These are phyloP conservation scores for Candolleomyces aberdarensis DNA, from an alignment of 768 basidiomycete genomes.

Conservation along the genomic window DNA sequence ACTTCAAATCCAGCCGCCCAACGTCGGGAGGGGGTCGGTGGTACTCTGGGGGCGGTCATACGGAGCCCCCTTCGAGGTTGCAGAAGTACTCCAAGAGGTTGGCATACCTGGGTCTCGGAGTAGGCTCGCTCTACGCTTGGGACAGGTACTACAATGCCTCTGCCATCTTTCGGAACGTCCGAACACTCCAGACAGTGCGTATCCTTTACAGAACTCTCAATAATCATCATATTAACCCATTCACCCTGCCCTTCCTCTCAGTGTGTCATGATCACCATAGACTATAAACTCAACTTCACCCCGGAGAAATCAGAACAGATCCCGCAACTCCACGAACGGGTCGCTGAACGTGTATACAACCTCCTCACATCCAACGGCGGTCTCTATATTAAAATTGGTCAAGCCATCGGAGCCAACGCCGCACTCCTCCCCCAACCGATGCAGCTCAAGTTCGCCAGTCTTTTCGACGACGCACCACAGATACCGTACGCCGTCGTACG, in stretches of 20 bases:
- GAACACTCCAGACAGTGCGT: conserved; percentile 52
- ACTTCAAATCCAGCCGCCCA: no score
- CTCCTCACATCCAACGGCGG: conserved; percentile 82
- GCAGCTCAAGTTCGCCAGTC: conserved; percentile 73
- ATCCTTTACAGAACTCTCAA: no score
- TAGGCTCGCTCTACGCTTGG: conserved; percentile 39
- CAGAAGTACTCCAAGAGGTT: conserved; percentile 27
- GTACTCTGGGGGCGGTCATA: background rate
- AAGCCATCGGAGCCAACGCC: conserved; percentile 82
- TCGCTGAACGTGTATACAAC: conserved; percentile 72
- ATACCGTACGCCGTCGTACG: conserved; percentile 70
- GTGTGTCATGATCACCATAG: conserved; percentile 69
- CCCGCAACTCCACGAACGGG: conserved; percentile 79
- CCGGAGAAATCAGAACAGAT: conserved; percentile 69
- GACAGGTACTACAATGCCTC: conserved; percentile 58
- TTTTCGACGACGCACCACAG: conserved; percentile 89
- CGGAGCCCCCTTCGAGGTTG: background rate
- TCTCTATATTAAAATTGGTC: conserved; percentile 84
- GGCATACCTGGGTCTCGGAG: conserved; percentile 33
- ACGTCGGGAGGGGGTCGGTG: background rate
- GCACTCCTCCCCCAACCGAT: conserved; percentile 81
- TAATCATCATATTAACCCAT: no score
- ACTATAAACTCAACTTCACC: conserved; percentile 89
- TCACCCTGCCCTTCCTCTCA: conserved; percentile 18
- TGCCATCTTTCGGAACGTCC: conserved; percentile 48